Evolutionary conservation across 192 early-diverging fungal species (phyloP).

Genomic region (Radiomyces spectabilis): DNA sequence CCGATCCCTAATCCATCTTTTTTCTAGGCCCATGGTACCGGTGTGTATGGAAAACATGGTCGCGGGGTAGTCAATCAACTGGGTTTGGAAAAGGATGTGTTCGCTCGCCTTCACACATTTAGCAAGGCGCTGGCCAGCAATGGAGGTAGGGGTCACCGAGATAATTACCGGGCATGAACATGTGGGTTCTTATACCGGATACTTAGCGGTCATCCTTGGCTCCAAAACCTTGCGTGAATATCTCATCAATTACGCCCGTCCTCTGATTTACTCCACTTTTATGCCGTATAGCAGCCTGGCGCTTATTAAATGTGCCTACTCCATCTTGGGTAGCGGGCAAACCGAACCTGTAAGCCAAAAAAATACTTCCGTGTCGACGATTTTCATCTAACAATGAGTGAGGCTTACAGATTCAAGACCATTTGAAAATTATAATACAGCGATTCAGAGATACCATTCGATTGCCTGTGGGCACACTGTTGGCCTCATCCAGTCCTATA

Average conservation of each 20-base stretch:
- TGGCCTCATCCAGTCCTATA: constrained; percentile 65
- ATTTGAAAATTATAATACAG: constrained; percentile 35
- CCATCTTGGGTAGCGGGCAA: constrained; percentile 43
- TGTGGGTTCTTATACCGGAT: no score
- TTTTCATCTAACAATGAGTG: no score
- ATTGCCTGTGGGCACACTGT: constrained; percentile 37
- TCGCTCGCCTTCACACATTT: constrained; percentile 78
- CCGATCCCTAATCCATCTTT: background rate
- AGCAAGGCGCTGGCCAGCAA: constrained; percentile 75
- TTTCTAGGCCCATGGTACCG: constrained; percentile 69
- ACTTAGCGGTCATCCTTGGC: constrained; percentile 64
- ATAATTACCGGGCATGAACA: no score
- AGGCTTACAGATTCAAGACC: constrained; percentile 31
- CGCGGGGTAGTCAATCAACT: constrained; percentile 58
- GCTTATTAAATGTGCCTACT: constrained; percentile 60
- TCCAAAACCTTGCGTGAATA: constrained; percentile 53
- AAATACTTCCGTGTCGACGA: background rate
- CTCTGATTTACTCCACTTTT: constrained; percentile 77
- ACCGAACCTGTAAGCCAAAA: constrained; percentile 37
- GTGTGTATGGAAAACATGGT: constrained; percentile 60
- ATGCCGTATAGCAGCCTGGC: constrained; percentile 57
- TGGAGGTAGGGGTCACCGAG: no score
- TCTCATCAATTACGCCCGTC: constrained; percentile 76
- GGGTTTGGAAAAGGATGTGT: constrained; percentile 54
- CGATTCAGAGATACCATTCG: constrained; percentile 43